Percentiles rank a stretch among this genome's conserved stretches.
phyloP scores from a whole-genome alignment of 2,329 filamentous ascomycete genomes.

The Periconia digitata region DNA sequence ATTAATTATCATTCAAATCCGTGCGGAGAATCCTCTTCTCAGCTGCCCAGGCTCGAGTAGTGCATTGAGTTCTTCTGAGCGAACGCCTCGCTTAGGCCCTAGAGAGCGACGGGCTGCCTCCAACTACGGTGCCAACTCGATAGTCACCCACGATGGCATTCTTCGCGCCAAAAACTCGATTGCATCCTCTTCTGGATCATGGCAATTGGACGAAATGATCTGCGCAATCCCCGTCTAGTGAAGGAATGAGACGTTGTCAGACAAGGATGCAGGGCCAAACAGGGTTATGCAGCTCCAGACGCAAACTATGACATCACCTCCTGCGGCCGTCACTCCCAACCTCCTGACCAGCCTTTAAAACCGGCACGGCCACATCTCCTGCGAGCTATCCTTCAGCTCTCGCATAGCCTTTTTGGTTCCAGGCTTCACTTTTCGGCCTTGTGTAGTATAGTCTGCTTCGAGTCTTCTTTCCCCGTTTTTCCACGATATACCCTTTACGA shows the following conservation, averaged over 20 bases:
- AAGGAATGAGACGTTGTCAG: slow-evolving; percentile 14
- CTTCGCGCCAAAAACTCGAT: slow-evolving; percentile 15
- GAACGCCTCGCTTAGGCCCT: neutral
- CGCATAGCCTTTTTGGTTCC: neutral
- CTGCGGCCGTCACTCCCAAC: slow-evolving; percentile 22
- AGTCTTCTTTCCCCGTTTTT: neutral
- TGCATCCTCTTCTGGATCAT: slow-evolving; percentile 18
- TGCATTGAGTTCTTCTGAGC: neutral
- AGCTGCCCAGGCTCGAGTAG: neutral
- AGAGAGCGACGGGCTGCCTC: neutral
- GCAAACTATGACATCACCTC: slow-evolving; percentile 27
- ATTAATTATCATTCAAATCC: too few relatives aligned
- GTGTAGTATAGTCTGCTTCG: neutral
- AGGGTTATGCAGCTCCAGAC: slow-evolving; percentile 28
- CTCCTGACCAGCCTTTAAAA: slow-evolving; percentile 27
- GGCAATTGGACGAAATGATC: slow-evolving; percentile 31
- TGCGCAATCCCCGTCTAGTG: slow-evolving; percentile 24
- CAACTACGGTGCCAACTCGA: neutral
- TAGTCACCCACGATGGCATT: neutral
- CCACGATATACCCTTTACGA: neutral
- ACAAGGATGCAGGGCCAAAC: slow-evolving; percentile 22
- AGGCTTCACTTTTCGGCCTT: neutral
- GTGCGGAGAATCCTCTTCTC: neutral
- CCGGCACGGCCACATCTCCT: slow-evolving; percentile 24
- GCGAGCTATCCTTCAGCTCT: slow-evolving; percentile 4